These are phyloP conservation scores for Chalciporus piperatus DNA, from an alignment of 768 basidiomycete genomes.

Conservation along the genomic window DNA sequence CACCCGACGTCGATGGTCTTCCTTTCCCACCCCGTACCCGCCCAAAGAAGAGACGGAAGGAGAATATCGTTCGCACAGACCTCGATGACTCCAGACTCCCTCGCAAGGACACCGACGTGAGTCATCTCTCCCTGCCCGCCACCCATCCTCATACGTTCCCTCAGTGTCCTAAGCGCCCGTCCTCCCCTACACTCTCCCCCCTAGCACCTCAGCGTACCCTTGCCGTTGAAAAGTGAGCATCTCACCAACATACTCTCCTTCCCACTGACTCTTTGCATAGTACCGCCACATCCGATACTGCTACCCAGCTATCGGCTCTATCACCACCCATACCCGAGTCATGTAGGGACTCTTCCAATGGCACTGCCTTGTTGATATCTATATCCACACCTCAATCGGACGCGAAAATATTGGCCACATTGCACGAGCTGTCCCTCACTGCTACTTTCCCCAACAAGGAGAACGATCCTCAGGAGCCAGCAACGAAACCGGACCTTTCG, in stretches of 20 bases:
- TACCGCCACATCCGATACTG: constrained; percentile 3
- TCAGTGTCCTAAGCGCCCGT: constrained; percentile 14
- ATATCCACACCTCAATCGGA: constrained; percentile 1
- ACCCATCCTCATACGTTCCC: constrained; percentile 2
- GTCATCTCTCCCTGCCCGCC: not conserved
- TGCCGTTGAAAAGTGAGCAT: constrained; percentile 1
- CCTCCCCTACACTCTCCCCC: constrained; percentile 4
- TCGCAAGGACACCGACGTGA: constrained; percentile 4
- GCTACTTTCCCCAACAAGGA: constrained; percentile 1
- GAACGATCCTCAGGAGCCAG: not conserved
- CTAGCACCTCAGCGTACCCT: constrained; percentile 2
- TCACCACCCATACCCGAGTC: constrained; percentile 2
- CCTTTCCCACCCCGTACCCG: constrained; percentile 14
- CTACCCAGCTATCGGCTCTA: not conserved
- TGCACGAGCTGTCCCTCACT: not conserved
- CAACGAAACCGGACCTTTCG: constrained; percentile 1
- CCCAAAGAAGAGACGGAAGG: constrained; percentile 24
- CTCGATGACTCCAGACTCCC: not conserved
- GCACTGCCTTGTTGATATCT: not conserved
- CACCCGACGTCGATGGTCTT: constrained; percentile 29
- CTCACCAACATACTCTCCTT: not conserved
- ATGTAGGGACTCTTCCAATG: not conserved
- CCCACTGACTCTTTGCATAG: constrained; percentile 1
- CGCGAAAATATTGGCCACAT: not conserved
- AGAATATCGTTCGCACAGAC: constrained; percentile 7